Evolutionary conservation across 345 rosid species (phyloP).

Genomic region (Anastatica hierochuntica): DNA sequence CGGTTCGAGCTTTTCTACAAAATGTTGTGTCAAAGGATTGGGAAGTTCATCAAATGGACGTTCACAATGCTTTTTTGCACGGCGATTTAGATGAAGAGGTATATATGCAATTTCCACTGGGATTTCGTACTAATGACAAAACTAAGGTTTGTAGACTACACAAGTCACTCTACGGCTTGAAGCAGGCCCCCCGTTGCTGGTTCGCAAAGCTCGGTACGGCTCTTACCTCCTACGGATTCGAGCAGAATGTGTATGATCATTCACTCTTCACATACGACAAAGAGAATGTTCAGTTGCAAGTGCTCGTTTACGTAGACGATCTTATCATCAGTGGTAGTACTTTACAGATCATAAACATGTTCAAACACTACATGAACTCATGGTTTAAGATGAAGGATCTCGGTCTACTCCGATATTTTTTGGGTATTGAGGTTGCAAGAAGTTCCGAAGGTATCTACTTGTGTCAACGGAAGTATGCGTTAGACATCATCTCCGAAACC

Average conservation of each 20-base stretch:
- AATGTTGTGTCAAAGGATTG: neutral
- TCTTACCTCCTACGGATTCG: neutral
- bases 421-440: neutral
- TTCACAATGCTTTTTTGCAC: neutral
- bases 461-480: neutral
- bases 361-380: neutral
- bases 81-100: neutral
- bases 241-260: neutral
- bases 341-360: neutral
- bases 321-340: neutral
- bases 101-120: neutral
- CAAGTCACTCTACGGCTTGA: neutral
- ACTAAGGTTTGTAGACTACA: neutral
- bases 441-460: neutral
- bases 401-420: neutral
- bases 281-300: neutral
- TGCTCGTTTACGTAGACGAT: neutral
- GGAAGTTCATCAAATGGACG: neutral
- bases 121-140: neutral
- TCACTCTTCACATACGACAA: neutral
- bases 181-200: neutral
- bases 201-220: neutral
- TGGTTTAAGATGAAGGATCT: neutral
- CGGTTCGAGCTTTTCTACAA: neutral
- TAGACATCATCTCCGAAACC: neutral